Base-by-base conservation (phyloP, 1,139 yeast genomes). In the Sugiyamaella xylanicola region DNA sequence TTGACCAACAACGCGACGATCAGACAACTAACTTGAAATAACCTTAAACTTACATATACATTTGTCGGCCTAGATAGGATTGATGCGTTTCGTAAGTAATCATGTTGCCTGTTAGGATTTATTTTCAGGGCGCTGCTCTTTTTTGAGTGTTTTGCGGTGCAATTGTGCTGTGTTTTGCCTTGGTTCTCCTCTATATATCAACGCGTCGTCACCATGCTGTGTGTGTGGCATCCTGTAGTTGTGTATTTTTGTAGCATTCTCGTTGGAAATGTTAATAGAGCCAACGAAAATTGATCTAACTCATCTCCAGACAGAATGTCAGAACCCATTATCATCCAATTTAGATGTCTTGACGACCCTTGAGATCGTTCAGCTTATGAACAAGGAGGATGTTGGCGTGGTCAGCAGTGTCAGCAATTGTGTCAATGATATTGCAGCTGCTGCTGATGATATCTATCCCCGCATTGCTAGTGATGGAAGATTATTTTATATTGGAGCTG, bases 401-500 rank as follows among this genome's bases (percentile, higher is more conserved):
- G 59, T 64, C 13, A 29, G 47, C 4, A 58, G 63, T 3, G 69
- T 68, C 3, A 52, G 41, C 4, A 50, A 57, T 19, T 56, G 63
- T 42, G 32, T 62, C n/a, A 60, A 62, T 15, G 54, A 47, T 3
- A 60, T 69, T 37, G 61, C 68, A 2, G 59, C 56, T 2, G 67
- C 67, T 4, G 63, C 67, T 8, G 72, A 68, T 35, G 62, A 51
- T 11, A 56, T 67, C n/a, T 63, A 58, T 21, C 72, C 71, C 4
- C 60, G 59, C 43, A 57, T 68, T 8, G 48, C 50, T 19, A 43
- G 56, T 8, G 70, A 68, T 0, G 72, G 72, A 4, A 55, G 72
- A 25, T 51, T 68, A 19, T 60, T 68, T 29, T 68, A 68, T 49
- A 55, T 68, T 29, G 72, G 72, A 9, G 70, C 72, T 2, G 72